Conservation (phyloP, 164 flowering plant species). For the Amborella trichopoda region DNA sequence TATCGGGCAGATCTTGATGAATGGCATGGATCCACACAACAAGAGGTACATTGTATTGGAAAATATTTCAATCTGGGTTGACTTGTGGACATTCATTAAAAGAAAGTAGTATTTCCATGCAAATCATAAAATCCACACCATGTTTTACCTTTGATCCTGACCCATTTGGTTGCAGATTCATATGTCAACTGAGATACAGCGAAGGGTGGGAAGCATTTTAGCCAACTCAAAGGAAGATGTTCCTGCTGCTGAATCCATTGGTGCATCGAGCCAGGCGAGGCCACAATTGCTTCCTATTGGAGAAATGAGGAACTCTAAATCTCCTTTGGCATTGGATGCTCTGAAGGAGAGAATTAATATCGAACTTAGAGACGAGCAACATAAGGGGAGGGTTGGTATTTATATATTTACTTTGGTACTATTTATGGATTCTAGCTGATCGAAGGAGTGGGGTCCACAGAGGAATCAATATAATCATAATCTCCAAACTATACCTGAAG, state of each 20-base stretch:
- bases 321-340: slow-evolving; percentile 16
- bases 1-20: slow-evolving; percentile 97
- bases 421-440: no score
- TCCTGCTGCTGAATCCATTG: slow-evolving; percentile 18
- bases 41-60: slow-evolving; percentile 54
- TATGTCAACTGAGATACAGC: slow-evolving; percentile 74
- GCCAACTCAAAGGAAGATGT: slow-evolving; percentile 25
- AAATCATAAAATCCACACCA: no score
- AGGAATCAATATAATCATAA: no score
- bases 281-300: slow-evolving; percentile 12
- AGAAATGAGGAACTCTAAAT: slow-evolving; percentile 11
- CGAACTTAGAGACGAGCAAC: slow-evolving; percentile 64
- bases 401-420: no score
- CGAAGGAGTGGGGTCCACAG: no score
- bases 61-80: slow-evolving; percentile 1
- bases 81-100: background rate
- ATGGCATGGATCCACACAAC: slow-evolving; percentile 84
- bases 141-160: no score
- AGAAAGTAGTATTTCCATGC: background rate
- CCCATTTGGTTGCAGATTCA: slow-evolving; percentile 38
- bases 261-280: slow-evolving; percentile 22
- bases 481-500: no score
- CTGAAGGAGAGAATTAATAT: slow-evolving; percentile 36
- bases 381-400: no score
- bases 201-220: slow-evolving; percentile 61